Percentiles rank a stretch among this genome's conserved stretches.
Conservation (phyloP, 169 alveolate species). For the Besnoitia besnoiti region DNA sequence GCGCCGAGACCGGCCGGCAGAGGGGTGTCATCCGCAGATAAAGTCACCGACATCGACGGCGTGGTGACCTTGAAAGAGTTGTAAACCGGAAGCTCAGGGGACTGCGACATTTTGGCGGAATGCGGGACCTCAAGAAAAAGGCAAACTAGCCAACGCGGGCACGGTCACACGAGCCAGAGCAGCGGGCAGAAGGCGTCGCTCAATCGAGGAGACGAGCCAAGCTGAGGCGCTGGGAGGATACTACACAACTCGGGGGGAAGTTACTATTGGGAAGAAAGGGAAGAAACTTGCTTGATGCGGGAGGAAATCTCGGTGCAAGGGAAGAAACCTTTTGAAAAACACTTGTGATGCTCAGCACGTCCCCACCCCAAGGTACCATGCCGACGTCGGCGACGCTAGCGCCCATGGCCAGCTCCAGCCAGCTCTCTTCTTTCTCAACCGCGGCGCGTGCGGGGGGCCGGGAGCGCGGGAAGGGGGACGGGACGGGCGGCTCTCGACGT, state of each 20-base stretch:
- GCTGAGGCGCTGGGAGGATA: too few relatives aligned
- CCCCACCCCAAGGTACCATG: too few relatives aligned
- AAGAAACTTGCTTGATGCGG: not conserved
- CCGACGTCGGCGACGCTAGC: too few relatives aligned
- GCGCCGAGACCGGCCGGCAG: not conserved
- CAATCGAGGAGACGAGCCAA: too few relatives aligned
- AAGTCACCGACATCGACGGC: slow-evolving; percentile 45
- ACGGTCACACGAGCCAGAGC: not conserved
- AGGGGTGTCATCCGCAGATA: slow-evolving; percentile 36
- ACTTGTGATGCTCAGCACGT: too few relatives aligned
- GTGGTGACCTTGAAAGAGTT: slow-evolving; percentile 30
- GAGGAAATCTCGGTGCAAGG: not conserved
- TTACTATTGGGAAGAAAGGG: not conserved
- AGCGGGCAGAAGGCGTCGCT: too few relatives aligned
- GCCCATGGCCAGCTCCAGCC: too few relatives aligned
- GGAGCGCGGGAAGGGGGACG: too few relatives aligned
- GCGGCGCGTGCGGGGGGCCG: too few relatives aligned
- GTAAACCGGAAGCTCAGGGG: slow-evolving; percentile 6
- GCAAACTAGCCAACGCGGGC: not conserved
- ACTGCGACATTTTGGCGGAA: not conserved
- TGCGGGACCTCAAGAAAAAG: not conserved
- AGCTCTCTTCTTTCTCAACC: too few relatives aligned
- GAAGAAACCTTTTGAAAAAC: not conserved
- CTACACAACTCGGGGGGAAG: too few relatives aligned
- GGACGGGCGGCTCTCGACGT: too few relatives aligned